Conservation (phyloP, 2,329 filamentous ascomycete genomes). For the Trichophyton simii region DNA sequence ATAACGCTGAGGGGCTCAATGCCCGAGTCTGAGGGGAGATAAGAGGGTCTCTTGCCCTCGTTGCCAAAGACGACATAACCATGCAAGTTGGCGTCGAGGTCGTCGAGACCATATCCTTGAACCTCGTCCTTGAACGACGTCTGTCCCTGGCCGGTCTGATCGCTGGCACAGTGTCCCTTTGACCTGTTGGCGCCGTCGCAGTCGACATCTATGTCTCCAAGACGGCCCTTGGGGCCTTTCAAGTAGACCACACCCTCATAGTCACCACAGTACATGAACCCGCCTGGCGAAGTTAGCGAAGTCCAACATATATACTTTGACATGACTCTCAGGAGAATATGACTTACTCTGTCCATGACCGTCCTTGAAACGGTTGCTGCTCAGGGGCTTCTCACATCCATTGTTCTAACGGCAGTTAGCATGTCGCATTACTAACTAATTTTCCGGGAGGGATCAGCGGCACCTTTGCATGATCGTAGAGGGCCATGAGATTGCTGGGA, state of each 20-base stretch:
- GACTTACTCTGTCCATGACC: not conserved
- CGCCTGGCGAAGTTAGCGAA: not conserved
- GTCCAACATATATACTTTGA: not conserved
- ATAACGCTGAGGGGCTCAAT: conserved; percentile 43
- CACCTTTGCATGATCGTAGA: conserved; percentile 12
- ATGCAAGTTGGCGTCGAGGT: conserved; percentile 18
- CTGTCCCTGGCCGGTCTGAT: conserved; percentile 8
- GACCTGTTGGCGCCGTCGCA: conserved; percentile 13
- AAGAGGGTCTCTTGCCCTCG: conserved; percentile 19
- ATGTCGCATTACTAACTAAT: not conserved
- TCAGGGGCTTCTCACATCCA: not conserved
- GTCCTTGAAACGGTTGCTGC: not conserved
- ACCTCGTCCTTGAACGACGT: conserved; percentile 11
- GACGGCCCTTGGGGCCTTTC: not conserved
- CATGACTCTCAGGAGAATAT: too few relatives aligned
- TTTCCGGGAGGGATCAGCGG: not conserved
- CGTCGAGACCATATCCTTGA: conserved; percentile 10
- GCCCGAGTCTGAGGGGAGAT: conserved; percentile 32
- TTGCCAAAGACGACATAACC: conserved; percentile 20
- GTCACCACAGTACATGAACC: conserved; percentile 11
- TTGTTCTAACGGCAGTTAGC: not conserved
- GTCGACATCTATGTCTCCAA: conserved; percentile 14
- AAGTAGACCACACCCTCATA: conserved; percentile 8
- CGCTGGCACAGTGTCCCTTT: not conserved
- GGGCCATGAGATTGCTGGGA: conserved; percentile 10